These are phyloP conservation scores for Ustilago nuda DNA, from an alignment of 1,284 basidiomycete genomes.

Conservation along the genomic window DNA sequence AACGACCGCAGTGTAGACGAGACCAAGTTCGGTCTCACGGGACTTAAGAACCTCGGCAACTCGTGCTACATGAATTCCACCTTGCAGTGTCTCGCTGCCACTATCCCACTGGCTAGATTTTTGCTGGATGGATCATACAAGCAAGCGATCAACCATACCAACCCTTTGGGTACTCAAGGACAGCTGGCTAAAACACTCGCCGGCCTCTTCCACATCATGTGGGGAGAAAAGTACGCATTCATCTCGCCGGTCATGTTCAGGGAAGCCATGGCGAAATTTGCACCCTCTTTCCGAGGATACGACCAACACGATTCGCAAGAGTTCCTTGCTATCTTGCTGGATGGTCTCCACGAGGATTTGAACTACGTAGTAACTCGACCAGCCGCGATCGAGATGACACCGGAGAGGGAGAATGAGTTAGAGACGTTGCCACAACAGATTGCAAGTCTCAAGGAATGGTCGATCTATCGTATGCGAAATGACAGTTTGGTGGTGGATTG, in stretches of 20 bases:
- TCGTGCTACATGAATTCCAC: constrained; percentile 70
- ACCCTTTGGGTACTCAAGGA: constrained; percentile 90
- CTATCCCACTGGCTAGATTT: constrained; percentile 63
- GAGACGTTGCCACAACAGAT: constrained; percentile 82
- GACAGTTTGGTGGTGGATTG: constrained; percentile 59
- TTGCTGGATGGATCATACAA: constrained; percentile 78
- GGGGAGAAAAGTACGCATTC: constrained; percentile 86
- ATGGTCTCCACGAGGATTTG: constrained; percentile 57
- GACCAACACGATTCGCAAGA: constrained; percentile 65
- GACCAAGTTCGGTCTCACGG: constrained; percentile 65
- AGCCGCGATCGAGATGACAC: constrained; percentile 61
- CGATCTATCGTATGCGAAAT: constrained; percentile 65
- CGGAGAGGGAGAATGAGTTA: constrained; percentile 60
- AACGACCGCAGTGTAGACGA: constrained; percentile 44
- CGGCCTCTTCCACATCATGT: constrained; percentile 84
- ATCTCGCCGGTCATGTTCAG: constrained; percentile 87
- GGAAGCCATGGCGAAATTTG: constrained; percentile 73
- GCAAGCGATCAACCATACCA: constrained; percentile 85
- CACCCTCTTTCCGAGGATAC: constrained; percentile 60
- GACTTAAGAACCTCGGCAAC: constrained; percentile 68
- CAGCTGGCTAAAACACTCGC: constrained; percentile 85
- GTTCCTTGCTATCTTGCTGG: constrained; percentile 59
- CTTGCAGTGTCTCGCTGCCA: constrained; percentile 67
- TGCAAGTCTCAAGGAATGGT: constrained; percentile 55
- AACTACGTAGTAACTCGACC: constrained; percentile 56